phyloP scores from a whole-genome alignment of 139 green algal genomes.

The Trebouxia sp. region DNA sequence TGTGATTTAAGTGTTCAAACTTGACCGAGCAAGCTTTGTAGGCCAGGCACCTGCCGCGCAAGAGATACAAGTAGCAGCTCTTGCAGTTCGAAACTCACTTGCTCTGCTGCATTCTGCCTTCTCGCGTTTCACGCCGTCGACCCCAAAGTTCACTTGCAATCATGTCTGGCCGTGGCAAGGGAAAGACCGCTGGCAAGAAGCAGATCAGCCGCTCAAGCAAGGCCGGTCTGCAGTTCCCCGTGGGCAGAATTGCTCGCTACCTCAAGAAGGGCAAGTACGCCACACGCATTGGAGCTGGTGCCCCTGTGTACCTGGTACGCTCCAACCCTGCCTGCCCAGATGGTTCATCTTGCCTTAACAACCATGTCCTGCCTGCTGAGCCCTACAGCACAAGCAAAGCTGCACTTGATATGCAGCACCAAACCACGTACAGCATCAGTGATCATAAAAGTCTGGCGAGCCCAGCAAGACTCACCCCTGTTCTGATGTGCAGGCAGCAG shows the following conservation, averaged over 20 bases:
- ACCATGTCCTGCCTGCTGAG: not conserved
- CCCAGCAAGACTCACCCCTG: not conserved
- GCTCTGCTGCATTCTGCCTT: not conserved
- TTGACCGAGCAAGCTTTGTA: slow-evolving; percentile 1
- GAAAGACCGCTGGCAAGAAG: slow-evolving; percentile 77
- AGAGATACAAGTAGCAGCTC: not conserved
- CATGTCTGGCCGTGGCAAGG: slow-evolving; percentile 81
- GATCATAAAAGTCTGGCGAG: slow-evolving; percentile 32
- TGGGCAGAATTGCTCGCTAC: slow-evolving; percentile 82
- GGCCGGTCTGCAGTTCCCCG: slow-evolving; percentile 90
- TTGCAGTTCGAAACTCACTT: not conserved
- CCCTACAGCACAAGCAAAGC: not conserved
- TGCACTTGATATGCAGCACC: not conserved
- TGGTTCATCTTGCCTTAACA: not conserved
- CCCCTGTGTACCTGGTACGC: slow-evolving; percentile 78
- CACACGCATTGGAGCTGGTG: slow-evolving; percentile 64
- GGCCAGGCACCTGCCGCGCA: not conserved
- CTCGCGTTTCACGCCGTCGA: too few species aligned
- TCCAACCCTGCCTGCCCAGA: too few species aligned
- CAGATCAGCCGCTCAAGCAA: slow-evolving; percentile 78
- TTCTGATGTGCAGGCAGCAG: slow-evolving; percentile 39
- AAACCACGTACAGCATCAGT: not conserved
- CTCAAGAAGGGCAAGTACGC: slow-evolving; percentile 89
- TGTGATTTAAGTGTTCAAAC: not conserved
- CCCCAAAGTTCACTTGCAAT: slow-evolving; percentile 8